These are phyloP conservation scores for Pascua sp. DNA, from an alignment of 1,284 basidiomycete species.

Conservation along the genomic window DNA sequence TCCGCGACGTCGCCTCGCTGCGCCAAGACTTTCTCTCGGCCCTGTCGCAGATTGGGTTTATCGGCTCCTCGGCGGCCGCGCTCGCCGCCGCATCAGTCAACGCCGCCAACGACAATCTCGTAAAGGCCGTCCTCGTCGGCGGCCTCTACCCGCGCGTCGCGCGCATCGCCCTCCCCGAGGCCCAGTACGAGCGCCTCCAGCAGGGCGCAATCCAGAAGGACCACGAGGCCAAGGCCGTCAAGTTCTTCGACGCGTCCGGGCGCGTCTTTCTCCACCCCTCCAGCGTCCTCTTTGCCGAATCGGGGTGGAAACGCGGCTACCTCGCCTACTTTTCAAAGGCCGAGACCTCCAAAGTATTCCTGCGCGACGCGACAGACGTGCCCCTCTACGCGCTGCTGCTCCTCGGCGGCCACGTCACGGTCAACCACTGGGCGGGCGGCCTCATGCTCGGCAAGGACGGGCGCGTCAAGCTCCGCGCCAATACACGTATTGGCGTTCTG, in stretches of 20 bases:
- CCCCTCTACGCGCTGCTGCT: slow-evolving; percentile 78
- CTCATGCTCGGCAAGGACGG: slow-evolving; percentile 61
- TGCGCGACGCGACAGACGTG: slow-evolving; percentile 85
- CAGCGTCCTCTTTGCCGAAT: slow-evolving; percentile 73
- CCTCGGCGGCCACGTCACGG: slow-evolving; percentile 74
- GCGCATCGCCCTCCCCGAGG: slow-evolving; percentile 67
- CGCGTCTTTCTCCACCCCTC: slow-evolving; percentile 63
- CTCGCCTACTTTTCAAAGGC: slow-evolving; percentile 79
- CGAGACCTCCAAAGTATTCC: slow-evolving; percentile 77
- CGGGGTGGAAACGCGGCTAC: slow-evolving; percentile 72
- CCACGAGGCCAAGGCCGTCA: slow-evolving; percentile 74
- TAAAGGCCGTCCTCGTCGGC: slow-evolving; percentile 76
- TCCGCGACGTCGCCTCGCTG: slow-evolving; percentile 78
- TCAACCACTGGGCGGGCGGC: slow-evolving; percentile 74
- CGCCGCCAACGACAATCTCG: slow-evolving; percentile 63
- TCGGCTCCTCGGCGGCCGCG: slow-evolving; percentile 51
- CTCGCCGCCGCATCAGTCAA: slow-evolving; percentile 55
- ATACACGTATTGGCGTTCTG: slow-evolving; percentile 82
- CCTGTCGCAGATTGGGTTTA: slow-evolving; percentile 70
- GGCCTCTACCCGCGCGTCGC: slow-evolving; percentile 78
- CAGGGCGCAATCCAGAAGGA: slow-evolving; percentile 76
- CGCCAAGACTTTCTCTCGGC: slow-evolving; percentile 73
- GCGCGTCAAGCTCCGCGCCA: slow-evolving; percentile 68
- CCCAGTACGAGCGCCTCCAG: slow-evolving; percentile 76
- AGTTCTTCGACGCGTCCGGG: slow-evolving; percentile 62